Conservation (phyloP, 1,139 yeast species). For the Blastobotrys malaysiensis region DNA sequence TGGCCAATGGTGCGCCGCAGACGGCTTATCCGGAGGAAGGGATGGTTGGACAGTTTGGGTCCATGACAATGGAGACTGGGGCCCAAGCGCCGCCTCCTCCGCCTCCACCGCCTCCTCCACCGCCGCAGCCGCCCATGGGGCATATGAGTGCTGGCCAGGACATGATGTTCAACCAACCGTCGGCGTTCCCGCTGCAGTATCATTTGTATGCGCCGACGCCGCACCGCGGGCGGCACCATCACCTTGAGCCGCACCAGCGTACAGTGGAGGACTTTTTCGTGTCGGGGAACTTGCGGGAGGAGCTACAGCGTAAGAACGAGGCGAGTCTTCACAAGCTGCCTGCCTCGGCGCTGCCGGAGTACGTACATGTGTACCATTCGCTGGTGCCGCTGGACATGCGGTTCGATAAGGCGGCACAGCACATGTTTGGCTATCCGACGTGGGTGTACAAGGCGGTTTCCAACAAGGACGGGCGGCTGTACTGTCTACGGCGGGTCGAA, state of each 20-base stretch:
- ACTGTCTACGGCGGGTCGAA: slow-evolving; percentile 70
- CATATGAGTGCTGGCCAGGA: slow-evolving; percentile 14
- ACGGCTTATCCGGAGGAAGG: background rate
- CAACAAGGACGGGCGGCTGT: slow-evolving; percentile 70
- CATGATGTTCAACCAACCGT: slow-evolving; percentile 22
- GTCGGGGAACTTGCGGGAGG: slow-evolving; percentile 65
- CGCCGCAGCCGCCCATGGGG: slow-evolving; percentile 8
- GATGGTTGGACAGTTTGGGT: slow-evolving; percentile 11
- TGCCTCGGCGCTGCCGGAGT: slow-evolving; percentile 61
- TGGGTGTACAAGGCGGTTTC: slow-evolving; percentile 77
- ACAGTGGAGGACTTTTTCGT: slow-evolving; percentile 66
- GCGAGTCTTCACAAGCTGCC: slow-evolving; percentile 70
- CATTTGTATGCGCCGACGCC: slow-evolving; percentile 90
- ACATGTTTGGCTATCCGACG: slow-evolving; percentile 54
- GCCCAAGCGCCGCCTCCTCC: slow-evolving; percentile 6
- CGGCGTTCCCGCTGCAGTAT: slow-evolving; percentile 63
- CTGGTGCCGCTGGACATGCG: slow-evolving; percentile 75
- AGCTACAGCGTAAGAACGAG: slow-evolving; percentile 67
- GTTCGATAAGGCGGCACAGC: slow-evolving; percentile 45
- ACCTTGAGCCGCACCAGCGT: slow-evolving; percentile 56
- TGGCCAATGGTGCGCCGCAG: background rate
- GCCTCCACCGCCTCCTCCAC: slow-evolving; percentile 15
- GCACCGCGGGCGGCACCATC: slow-evolving; percentile 44
- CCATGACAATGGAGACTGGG: slow-evolving; percentile 10
- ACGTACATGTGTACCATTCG: slow-evolving; percentile 79